Evolutionary conservation across 208 protist genomes (phyloP).

Genomic region (Leishmania turanica): DNA sequence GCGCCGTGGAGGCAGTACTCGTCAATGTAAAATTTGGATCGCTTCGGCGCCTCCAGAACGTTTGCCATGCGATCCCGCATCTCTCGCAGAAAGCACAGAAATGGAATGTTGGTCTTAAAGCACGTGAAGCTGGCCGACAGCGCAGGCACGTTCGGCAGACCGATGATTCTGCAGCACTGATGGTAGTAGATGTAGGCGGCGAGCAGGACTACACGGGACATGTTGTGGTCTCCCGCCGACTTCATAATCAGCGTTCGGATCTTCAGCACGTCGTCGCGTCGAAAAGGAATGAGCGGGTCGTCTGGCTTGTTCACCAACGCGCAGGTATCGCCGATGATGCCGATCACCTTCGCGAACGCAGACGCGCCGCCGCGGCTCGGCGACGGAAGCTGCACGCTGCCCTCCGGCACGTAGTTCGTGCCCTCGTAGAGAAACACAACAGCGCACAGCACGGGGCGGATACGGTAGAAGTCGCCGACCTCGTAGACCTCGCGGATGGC

Average conservation of each 20-base stretch:
- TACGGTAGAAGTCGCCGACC: constrained; percentile 19
- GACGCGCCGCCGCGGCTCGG: constrained; percentile 9
- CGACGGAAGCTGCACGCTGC: constrained; percentile 41
- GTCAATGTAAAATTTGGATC: constrained; percentile 43
- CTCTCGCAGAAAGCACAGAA: constrained; percentile 78
- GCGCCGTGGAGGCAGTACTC: constrained; percentile 39
- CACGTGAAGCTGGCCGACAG: constrained; percentile 32
- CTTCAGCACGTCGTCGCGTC: constrained; percentile 18
- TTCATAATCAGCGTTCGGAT: constrained; percentile 69
- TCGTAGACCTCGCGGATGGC: constrained; percentile 35
- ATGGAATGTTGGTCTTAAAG: constrained; percentile 77
- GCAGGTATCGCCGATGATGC: constrained; percentile 38
- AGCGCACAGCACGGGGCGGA: constrained; percentile 58
- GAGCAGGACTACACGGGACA: constrained; percentile 58
- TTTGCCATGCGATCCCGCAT: constrained; percentile 43
- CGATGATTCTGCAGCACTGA: constrained; percentile 45
- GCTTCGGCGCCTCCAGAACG: constrained; percentile 26
- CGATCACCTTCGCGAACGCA: constrained; percentile 59
- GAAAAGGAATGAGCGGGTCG: constrained; percentile 8
- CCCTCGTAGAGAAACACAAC: constrained; percentile 70
- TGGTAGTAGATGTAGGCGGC: constrained; percentile 55
- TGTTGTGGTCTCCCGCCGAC: constrained; percentile 78
- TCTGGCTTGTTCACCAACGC: constrained; percentile 2
- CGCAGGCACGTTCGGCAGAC: constrained; percentile 33
- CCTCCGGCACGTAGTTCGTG: constrained; percentile 40